A percentile compares a stretch with the other conserved stretches of the same genome.
phyloP scores from a whole-genome alignment of 257 asterid species.

The Osmanthus fragrans region DNA sequence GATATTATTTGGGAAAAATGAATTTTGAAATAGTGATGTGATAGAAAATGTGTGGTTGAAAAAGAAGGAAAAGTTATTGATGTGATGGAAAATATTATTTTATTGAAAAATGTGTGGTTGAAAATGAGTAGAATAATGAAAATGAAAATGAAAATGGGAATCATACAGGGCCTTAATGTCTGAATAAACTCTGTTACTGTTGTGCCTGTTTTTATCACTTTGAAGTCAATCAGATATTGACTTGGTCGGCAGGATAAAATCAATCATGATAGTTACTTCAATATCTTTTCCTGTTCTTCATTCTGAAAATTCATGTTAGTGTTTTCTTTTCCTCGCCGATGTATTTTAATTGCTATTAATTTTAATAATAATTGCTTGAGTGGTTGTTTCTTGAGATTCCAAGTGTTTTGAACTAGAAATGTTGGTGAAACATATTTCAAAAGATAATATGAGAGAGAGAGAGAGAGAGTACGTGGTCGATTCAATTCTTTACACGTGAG shows the following conservation, averaged over 20 bases:
- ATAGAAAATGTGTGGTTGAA: too few species aligned
- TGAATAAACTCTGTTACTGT: too few species aligned
- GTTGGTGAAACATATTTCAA: neutral
- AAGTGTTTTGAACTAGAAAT: neutral
- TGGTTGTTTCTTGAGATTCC: neutral
- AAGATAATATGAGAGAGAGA: neutral
- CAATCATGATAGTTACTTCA: neutral
- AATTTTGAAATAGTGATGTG: too few species aligned
- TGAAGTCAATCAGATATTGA: too few species aligned
- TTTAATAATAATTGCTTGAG: neutral
- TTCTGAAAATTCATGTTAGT: neutral
- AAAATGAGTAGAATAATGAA: too few species aligned
- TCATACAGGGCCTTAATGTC: too few species aligned
- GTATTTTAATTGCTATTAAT: neutral
- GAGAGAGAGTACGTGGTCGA: neutral
- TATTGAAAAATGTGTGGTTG: too few species aligned
- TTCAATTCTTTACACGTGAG: neutral
- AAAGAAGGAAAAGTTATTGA: too few species aligned
- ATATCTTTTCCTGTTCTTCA: neutral
- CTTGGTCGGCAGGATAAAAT: neutral
- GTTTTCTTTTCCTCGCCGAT: neutral
- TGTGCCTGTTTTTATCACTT: too few species aligned
- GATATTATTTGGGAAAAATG: too few species aligned
- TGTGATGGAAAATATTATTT: too few species aligned
- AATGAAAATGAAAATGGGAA: too few species aligned